Base-by-base conservation (phyloP, 2,329 filamentous ascomycete genomes). In the Ophiosphaerella herpotricha region DNA sequence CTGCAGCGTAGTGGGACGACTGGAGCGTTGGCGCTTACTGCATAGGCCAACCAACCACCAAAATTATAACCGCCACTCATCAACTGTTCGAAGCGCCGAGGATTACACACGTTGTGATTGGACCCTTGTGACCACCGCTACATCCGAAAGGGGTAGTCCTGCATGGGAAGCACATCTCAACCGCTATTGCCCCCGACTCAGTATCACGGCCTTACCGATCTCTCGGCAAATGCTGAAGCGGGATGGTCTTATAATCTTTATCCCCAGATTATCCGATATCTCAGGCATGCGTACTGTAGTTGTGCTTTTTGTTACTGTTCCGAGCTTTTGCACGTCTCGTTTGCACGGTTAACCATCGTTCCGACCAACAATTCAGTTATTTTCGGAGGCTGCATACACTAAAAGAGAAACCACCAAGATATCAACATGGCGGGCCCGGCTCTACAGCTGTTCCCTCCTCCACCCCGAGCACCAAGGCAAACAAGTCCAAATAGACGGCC, bases 401-500 rank as follows among this genome's bases (percentile, higher is more conserved):
- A 38, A 29, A 45, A 39, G 26, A 34, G 36, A 26, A 14, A 8
- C 24, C 33, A 13, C 18, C 9, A 29, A 35, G 46, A 43, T 7
- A 29, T 63, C 61, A 66, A 44, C 26, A 73, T 73, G 70, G 63
- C 68, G 24, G 69, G 67, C 41, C 63, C 63, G 46, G 68, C 61
- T 37, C 60, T 75, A 50, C 71, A 74, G 50, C 50, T 75, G 42
- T 74, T 75, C 50, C 72, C 71, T 60, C 68, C 70, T 32, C 71
- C 71, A 23, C 68, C 67, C 50, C 67, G 66, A 36, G 61, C 65
- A 42, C 63, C 59, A 40, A 63, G 66, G 54, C 68, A 72, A 43
- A 64, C 64, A 24, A 73, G 67, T 49, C 69, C 68, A 21, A 63
- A 57, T 43, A 61, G 54, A 43, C 67, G 53, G 48, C 63, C 63